Conservation (phyloP, 129 eudicot genomes). For the Oenanthe sinensis region DNA sequence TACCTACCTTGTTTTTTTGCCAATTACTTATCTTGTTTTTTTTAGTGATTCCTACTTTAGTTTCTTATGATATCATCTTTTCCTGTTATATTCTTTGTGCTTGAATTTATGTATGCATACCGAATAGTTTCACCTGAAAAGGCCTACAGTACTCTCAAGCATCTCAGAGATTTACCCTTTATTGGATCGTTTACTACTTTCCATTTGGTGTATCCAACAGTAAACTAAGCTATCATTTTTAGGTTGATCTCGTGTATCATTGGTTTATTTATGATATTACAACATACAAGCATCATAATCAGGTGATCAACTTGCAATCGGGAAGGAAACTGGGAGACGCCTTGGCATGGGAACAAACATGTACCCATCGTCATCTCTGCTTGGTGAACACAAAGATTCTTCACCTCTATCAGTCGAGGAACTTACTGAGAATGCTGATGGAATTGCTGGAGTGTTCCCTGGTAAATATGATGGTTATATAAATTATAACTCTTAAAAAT, state of each 20-base stretch:
- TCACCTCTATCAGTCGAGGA: constrained; percentile 55
- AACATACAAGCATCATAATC: not conserved
- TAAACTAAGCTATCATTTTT: not conserved
- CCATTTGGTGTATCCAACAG: not conserved
- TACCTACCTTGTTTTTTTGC: no score
- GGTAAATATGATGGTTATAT: constrained; percentile 29
- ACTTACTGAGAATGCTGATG: constrained; percentile 89
- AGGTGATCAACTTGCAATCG: constrained; percentile 93
- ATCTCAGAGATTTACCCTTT: not conserved
- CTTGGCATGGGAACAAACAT: constrained; percentile 91
- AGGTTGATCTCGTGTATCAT: not conserved
- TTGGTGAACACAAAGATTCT: constrained; percentile 52
- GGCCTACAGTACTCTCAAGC: not conserved
- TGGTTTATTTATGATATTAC: not conserved
- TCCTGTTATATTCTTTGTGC: not conserved
- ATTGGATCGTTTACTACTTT: not conserved
- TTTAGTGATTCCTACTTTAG: not conserved
- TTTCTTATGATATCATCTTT: not conserved
- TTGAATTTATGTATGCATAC: not conserved
- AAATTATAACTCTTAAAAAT: not conserved
- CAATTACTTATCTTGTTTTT: no score
- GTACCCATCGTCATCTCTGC: constrained; percentile 82
- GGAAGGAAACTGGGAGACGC: constrained; percentile 82
- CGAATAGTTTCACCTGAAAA: not conserved
- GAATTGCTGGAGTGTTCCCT: constrained; percentile 94